These are phyloP conservation scores for Ophiostoma triangulosporum DNA, from an alignment of 2,329 filamentous ascomycete genomes.

Conservation along the genomic window DNA sequence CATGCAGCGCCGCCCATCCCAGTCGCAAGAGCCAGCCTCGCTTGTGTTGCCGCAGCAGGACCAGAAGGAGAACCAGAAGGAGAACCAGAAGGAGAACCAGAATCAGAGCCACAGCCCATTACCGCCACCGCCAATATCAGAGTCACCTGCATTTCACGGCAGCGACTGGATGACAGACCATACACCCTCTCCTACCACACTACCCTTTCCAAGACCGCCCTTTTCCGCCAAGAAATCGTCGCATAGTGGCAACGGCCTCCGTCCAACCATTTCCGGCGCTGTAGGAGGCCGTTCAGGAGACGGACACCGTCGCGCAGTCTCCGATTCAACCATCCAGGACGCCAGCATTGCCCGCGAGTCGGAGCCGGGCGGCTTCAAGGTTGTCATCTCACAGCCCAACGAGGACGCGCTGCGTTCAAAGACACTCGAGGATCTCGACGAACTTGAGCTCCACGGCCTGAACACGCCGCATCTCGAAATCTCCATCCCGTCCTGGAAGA, in stretches of 20 bases:
- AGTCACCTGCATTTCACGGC: constrained; percentile 13
- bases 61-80: not conserved
- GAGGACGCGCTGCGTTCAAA: constrained; percentile 43
- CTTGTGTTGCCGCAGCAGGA: not conserved
- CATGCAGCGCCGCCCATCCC: constrained; percentile 2
- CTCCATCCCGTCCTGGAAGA: constrained; percentile 68
- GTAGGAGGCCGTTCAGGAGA: not conserved
- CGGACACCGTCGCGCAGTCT: constrained; percentile 50
- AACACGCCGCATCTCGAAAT: constrained; percentile 48
- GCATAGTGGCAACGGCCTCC: not conserved
- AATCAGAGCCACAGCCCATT: constrained; percentile 10
- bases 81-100: constrained; percentile 12
- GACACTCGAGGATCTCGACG: constrained; percentile 44
- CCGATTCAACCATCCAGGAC: constrained; percentile 65
- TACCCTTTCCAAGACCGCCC: not conserved
- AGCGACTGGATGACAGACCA: constrained; percentile 32
- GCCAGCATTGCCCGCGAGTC: constrained; percentile 36
- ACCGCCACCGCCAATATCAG: not conserved
- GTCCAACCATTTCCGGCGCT: constrained; percentile 3
- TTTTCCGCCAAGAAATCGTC: not conserved
- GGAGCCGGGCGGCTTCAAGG: constrained; percentile 59
- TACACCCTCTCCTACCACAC: constrained; percentile 22
- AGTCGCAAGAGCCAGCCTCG: not conserved
- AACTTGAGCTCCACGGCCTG: constrained; percentile 14
- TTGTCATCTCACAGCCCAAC: constrained; percentile 62